phyloP scores from a whole-genome alignment of 345 rosid species.

The Acer campestre region DNA sequence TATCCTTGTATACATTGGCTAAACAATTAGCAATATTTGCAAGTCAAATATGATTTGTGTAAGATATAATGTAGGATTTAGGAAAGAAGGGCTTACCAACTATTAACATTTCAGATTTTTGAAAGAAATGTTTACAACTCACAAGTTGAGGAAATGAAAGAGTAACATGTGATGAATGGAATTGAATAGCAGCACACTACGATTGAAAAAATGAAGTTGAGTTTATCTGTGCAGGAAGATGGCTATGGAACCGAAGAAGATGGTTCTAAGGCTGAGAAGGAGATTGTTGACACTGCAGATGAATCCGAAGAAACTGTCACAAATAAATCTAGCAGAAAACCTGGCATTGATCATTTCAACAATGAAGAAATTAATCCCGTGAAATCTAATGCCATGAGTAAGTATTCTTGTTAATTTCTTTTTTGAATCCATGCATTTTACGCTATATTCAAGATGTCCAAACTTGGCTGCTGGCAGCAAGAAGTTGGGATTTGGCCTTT shows the following conservation, averaged over 20 bases:
- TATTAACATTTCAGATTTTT: background rate
- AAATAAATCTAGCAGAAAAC: conserved; percentile 32
- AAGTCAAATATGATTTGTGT: background rate
- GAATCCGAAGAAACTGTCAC: conserved; percentile 16
- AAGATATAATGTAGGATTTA: background rate
- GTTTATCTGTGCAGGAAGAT: conserved; percentile 49
- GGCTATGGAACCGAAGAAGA: conserved; percentile 29
- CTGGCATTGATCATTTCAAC: conserved; percentile 70
- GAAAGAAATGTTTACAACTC: background rate
- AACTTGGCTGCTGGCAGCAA: background rate
- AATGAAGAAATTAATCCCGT: conserved; percentile 59
- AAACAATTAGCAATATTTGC: background rate
- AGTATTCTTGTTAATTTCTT: conserved; percentile 28
- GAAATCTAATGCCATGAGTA: conserved; percentile 81
- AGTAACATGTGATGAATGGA: background rate
- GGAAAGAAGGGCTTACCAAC: background rate
- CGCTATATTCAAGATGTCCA: background rate
- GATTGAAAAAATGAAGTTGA: conserved; percentile 6
- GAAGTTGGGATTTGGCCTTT: background rate
- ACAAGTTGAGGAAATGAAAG: background rate
- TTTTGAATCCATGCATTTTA: background rate
- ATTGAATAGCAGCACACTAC: background rate
- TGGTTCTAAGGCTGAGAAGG: conserved; percentile 38
- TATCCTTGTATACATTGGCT: background rate
- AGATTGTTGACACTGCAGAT: conserved; percentile 29